Percentiles rank a stretch among this genome's conserved stretches.
Evolutionary conservation across 2,329 filamentous ascomycete species (phyloP).

Genomic region (Clonostachys solani): DNA sequence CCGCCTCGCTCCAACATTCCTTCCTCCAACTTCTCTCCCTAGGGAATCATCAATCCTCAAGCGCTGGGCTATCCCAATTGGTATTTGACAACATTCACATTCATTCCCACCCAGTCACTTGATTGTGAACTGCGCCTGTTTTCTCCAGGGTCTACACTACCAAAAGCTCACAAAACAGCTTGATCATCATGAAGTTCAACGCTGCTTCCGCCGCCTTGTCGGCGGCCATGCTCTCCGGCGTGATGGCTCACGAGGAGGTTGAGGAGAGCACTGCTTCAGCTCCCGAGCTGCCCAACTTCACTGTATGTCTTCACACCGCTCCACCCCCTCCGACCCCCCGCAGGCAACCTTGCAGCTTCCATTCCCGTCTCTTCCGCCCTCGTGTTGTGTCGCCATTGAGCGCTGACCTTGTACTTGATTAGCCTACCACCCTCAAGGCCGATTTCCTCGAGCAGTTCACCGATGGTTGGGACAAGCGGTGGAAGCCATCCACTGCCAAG

Average conservation of each 20-base stretch:
- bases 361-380: too few relatives aligned
- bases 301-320: conserved; percentile 55
- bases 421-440: conserved; percentile 87
- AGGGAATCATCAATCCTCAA: not conserved
- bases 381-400: conserved; percentile 1
- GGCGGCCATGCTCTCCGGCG: conserved; percentile 67
- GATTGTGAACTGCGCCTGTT: conserved; percentile 9
- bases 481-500: conserved; percentile 95
- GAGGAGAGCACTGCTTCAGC: conserved; percentile 53
- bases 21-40: not conserved
- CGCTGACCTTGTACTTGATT: too few relatives aligned
- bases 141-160: conserved; percentile 3
- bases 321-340: too few relatives aligned
- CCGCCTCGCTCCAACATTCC: not conserved
- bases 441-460: conserved; percentile 99
- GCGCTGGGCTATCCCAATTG: conserved; percentile 3
- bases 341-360: too few relatives aligned
- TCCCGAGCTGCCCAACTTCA: conserved; percentile 76
- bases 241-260: conserved; percentile 64
- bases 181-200: conserved; percentile 71
- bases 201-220: conserved; percentile 72
- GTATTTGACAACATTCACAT: not conserved
- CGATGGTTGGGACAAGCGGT: conserved; percentile 89
- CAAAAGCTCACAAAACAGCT: conserved; percentile 6
- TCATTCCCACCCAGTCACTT: not conserved